Percentiles rank a stretch among this genome's conserved stretches.
phyloP scores from a whole-genome alignment of 2,329 filamentous ascomycete species.

The Fusarium hainanense region DNA sequence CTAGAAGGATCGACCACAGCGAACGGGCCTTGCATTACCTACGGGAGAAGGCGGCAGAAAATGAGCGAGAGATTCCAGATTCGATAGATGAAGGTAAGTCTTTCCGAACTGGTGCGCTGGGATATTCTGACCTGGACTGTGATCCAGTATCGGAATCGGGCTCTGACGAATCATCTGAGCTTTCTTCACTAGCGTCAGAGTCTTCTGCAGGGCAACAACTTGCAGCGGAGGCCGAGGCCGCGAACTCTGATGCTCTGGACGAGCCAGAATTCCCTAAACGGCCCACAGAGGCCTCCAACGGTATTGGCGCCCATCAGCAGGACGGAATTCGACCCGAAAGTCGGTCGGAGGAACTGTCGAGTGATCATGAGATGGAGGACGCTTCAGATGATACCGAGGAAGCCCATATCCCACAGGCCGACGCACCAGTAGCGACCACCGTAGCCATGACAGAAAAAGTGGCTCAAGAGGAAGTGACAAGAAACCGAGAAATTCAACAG shows the following conservation, averaged over 20 bases:
- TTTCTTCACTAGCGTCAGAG: neutral
- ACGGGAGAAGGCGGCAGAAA: neutral
- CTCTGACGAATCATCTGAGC: neutral
- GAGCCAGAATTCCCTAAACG: neutral
- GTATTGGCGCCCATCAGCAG: neutral
- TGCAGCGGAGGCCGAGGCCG: neutral
- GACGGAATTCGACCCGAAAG: neutral
- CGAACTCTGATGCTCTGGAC: neutral
- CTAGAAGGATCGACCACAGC: neutral
- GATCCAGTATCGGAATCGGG: neutral
- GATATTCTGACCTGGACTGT: neutral
- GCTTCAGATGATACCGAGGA: neutral
- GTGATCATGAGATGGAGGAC: neutral
- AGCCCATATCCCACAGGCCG: neutral
- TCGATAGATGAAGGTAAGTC: neutral
- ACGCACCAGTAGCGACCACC: neutral
- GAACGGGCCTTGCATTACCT: conserved; percentile 11
- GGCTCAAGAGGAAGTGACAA: neutral
- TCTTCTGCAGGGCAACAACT: neutral
- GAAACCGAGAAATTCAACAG: neutral
- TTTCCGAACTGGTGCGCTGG: too few relatives aligned
- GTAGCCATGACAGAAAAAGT: neutral
- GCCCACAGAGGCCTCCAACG: neutral
- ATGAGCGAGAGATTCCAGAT: neutral
- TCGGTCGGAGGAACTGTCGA: too few relatives aligned